A percentile compares a stretch with the other conserved stretches of the same genome.
Evolutionary conservation across 2,329 filamentous ascomycete genomes (phyloP).

Genomic region (Thielaviopsis ethacetica): DNA sequence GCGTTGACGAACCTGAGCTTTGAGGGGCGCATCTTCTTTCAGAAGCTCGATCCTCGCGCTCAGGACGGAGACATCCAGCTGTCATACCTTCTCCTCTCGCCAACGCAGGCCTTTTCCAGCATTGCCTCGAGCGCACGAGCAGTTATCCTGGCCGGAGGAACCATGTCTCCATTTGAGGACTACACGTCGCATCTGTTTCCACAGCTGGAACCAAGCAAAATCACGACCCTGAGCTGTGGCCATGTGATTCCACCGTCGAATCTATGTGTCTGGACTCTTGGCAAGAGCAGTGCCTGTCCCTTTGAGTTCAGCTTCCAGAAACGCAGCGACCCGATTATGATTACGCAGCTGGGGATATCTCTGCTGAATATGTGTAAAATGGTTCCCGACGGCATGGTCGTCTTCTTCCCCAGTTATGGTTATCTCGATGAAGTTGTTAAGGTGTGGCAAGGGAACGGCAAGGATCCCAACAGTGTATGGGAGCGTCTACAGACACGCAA

Average conservation of each 20-base stretch:
- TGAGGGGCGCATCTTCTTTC: conserved; percentile 50
- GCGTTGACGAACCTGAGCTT: conserved; percentile 74
- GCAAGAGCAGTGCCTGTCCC: conserved; percentile 16
- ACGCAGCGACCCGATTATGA: conserved; percentile 51
- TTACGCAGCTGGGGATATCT: conserved; percentile 56
- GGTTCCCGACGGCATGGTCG: conserved; percentile 78
- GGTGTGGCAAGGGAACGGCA: conserved; percentile 36
- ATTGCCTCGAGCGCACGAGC: conserved; percentile 73
- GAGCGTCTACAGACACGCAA: conserved; percentile 42
- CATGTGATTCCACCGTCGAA: conserved; percentile 81
- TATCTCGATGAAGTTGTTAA: conserved; percentile 63
- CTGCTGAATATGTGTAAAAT: conserved; percentile 54
- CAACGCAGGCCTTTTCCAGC: conserved; percentile 77
- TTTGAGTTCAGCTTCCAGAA: conserved; percentile 85
- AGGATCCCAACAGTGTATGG: conserved; percentile 33
- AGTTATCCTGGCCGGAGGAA: conserved; percentile 83
- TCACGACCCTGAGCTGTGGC: conserved; percentile 77
- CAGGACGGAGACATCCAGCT: conserved; percentile 37
- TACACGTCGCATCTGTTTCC: conserved; percentile 79
- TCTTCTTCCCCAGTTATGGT: conserved; percentile 91
- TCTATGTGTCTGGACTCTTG: conserved; percentile 61
- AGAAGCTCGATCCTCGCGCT: conserved; percentile 24
- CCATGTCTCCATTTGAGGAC: conserved; percentile 93
- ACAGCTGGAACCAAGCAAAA: conserved; percentile 41
- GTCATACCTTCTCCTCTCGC: conserved; percentile 79